Conservation (phyloP, 1,139 yeast genomes). For the Pneumocystis jirovecii region DNA sequence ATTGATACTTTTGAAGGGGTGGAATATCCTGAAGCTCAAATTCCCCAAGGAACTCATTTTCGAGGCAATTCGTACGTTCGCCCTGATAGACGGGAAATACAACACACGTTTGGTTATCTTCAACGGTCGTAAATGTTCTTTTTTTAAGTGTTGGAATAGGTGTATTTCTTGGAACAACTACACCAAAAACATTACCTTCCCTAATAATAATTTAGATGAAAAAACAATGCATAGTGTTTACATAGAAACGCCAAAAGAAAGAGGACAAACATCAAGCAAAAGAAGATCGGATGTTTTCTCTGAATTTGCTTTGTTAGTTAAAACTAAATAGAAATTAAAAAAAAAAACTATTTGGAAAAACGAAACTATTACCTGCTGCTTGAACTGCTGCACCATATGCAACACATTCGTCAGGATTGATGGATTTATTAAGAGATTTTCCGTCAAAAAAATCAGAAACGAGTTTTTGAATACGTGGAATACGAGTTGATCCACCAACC, state of each 20-base stretch:
- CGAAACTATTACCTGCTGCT: constrained; percentile 45
- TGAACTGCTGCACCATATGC: constrained; percentile 99
- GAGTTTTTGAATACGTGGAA: constrained; percentile 82
- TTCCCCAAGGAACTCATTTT: constrained; percentile 98
- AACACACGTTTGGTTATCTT: constrained; percentile 98
- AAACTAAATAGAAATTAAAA: constrained; percentile 29
- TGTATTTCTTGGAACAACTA: constrained; percentile 99
- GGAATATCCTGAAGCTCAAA: constrained; percentile 98
- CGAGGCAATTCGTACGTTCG: constrained; percentile 99
- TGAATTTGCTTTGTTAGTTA: constrained; percentile 94
- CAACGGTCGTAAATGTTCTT: constrained; percentile 99
- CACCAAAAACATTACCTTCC: constrained; percentile 67
- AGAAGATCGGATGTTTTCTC: constrained; percentile 95
- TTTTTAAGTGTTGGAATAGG: constrained; percentile 99
- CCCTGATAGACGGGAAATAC: constrained; percentile 99
- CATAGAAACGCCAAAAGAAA: constrained; percentile 99
- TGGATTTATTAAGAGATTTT: constrained; percentile 76
- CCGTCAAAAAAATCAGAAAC: constrained; percentile 80
- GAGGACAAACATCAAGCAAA: constrained; percentile 95
- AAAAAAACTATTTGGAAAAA: neutral
- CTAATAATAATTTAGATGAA: neutral
- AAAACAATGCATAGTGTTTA: constrained; percentile 42
- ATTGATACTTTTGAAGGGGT: constrained; percentile 99
- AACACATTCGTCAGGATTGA: constrained; percentile 92
- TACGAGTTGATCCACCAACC: constrained; percentile 90